Percentiles rank a stretch among this genome's conserved stretches.
phyloP scores from a whole-genome alignment of 441 rosid species.

The Populus hybrid region DNA sequence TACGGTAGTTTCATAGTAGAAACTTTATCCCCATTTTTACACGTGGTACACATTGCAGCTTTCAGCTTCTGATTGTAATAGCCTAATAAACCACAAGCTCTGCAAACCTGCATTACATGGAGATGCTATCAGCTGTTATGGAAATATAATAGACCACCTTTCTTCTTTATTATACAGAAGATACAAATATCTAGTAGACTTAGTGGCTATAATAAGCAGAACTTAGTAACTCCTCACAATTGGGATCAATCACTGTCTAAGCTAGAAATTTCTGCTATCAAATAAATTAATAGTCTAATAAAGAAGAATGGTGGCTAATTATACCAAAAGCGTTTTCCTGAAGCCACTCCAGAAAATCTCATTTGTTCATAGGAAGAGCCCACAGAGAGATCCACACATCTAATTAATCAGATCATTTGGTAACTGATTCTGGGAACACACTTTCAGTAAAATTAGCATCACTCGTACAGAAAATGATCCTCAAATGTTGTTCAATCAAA shows the following conservation, averaged over 20 bases:
- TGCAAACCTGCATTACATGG: conserved; percentile 60
- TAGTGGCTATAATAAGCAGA: background rate
- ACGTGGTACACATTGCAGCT: conserved; percentile 70
- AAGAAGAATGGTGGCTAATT: no score
- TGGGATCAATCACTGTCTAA: no score
- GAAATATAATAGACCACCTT: background rate
- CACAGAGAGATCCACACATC: no score
- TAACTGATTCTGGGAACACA: no score
- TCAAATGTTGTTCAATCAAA: background rate
- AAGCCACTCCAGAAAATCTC: no score
- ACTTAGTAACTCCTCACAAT: no score
- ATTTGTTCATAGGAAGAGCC: no score
- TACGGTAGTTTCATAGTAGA: conserved; percentile 87
- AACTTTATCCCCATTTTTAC: conserved; percentile 80
- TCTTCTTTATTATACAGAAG: conserved; percentile 1
- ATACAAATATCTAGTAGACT: background rate
- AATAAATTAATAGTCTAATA: no score
- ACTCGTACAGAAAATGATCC: no score
- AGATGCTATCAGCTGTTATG: background rate
- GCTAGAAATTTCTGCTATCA: no score
- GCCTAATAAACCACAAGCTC: conserved; percentile 86
- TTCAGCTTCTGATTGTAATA: conserved; percentile 80
- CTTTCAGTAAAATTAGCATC: background rate
- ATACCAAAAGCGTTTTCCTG: no score
- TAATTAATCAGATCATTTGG: no score